Evolutionary conservation across 129 eudicot genomes (phyloP).

Genomic region (Chrysanthemum seticuspe): DNA sequence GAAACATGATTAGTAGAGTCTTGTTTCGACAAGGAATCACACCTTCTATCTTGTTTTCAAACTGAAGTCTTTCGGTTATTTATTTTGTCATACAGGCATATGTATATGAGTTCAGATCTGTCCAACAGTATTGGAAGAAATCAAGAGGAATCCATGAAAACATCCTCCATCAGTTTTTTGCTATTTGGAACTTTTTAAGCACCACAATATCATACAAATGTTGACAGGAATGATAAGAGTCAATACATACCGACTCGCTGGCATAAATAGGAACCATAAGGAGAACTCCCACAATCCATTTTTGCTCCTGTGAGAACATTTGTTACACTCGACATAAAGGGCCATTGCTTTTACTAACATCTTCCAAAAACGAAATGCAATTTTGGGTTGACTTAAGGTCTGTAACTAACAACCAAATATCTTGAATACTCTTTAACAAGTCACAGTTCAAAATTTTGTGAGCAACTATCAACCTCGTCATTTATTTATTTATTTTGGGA

Average conservation of each 20-base stretch:
- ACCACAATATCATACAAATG: background rate
- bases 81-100: background rate
- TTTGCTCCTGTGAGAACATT: conserved; percentile 66
- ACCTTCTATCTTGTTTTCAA: background rate
- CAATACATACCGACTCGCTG: conserved; percentile 69
- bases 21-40: background rate
- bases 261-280: conserved; percentile 93
- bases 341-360: background rate
- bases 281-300: conserved; percentile 90
- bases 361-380: background rate
- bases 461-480: no score
- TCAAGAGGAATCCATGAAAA: background rate
- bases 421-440: no score
- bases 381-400: no score
- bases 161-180: background rate
- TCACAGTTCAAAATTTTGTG: no score
- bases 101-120: background rate
- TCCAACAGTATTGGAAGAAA: no score
- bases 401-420: no score
- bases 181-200: background rate
- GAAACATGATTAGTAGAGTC: background rate
- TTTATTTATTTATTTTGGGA: no score
- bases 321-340: background rate
- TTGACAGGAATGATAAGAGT: background rate
- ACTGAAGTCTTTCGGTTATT: background rate